A percentile compares a stretch with the other conserved stretches of the same genome.
These are phyloP conservation scores for Trametes sp. DNA, from an alignment of 1,284 basidiomycete genomes.

Conservation along the genomic window DNA sequence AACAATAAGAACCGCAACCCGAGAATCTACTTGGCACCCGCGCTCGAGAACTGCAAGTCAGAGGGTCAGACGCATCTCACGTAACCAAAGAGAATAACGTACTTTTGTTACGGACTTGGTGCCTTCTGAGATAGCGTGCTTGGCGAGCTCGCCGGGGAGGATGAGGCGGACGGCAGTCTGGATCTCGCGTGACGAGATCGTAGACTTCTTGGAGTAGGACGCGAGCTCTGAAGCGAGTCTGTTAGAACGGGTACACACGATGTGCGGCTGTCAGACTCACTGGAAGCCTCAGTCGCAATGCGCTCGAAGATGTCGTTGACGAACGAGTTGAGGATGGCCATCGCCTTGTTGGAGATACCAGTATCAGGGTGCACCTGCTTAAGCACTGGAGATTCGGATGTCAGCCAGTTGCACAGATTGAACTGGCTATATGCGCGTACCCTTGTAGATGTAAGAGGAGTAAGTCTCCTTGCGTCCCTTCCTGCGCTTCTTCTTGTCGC, in stretches of 20 bases:
- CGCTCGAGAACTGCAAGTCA: constrained; percentile 64
- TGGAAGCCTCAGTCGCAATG: constrained; percentile 90
- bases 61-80: neutral
- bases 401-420: constrained; percentile 3
- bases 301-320: constrained; percentile 95
- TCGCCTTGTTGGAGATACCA: constrained; percentile 97
- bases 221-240: constrained; percentile 72
- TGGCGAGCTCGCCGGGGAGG: constrained; percentile 87
- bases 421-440: constrained; percentile 52
- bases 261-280: constrained; percentile 48
- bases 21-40: constrained; percentile 58
- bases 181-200: constrained; percentile 94
- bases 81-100: neutral
- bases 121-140: constrained; percentile 84
- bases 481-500: constrained; percentile 90
- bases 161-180: constrained; percentile 93
- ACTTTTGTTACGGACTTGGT: constrained; percentile 60
- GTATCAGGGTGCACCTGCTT: constrained; percentile 97
- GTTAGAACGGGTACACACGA: neutral
- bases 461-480: constrained; percentile 92
- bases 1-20: constrained; percentile 33
- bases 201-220: constrained; percentile 93
- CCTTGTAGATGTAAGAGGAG: constrained; percentile 95
- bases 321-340: constrained; percentile 94
- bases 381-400: constrained; percentile 25